Conservation (phyloP, 352 stramenopile species). For the Blastocystis hominis region DNA sequence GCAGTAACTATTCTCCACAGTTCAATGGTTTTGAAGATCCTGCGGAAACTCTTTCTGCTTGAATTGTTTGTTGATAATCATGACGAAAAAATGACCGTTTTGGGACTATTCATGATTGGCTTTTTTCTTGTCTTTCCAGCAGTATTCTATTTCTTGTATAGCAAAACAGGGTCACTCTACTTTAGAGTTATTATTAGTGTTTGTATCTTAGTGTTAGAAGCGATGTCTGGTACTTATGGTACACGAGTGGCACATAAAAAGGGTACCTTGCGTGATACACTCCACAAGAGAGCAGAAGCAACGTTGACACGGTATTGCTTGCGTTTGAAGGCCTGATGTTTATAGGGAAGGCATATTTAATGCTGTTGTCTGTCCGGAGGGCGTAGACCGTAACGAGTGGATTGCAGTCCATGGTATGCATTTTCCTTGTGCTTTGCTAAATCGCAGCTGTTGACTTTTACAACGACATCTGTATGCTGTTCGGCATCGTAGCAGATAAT, state of each 20-base stretch:
- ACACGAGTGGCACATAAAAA: not conserved
- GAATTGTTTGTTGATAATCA: not conserved
- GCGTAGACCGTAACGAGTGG: conserved; percentile 38
- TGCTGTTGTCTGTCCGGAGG: conserved; percentile 47
- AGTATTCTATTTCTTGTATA: too few relatives aligned
- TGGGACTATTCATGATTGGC: too few relatives aligned
- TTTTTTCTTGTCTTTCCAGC: too few relatives aligned
- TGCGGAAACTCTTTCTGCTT: conserved; percentile 11
- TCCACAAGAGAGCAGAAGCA: conserved; percentile 13
- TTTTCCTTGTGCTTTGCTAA: not conserved
- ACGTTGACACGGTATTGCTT: not conserved
- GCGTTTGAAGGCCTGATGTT: not conserved
- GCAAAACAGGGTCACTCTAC: too few relatives aligned
- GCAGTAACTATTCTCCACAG: conserved; percentile 21
- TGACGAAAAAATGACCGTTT: too few relatives aligned
- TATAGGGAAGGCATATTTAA: not conserved
- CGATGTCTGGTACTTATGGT: not conserved
- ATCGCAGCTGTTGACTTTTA: conserved; percentile 43
- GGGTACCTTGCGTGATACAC: conserved; percentile 17
- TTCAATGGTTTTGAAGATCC: conserved; percentile 56
- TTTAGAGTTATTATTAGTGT: too few relatives aligned
- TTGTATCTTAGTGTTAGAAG: not conserved
- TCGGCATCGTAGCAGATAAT: conserved; percentile 12
- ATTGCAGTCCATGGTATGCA: conserved; percentile 34
- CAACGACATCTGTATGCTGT: conserved; percentile 46